phyloP scores from a whole-genome alignment of 2,329 filamentous ascomycete genomes.

The Nigrospora oryzae region DNA sequence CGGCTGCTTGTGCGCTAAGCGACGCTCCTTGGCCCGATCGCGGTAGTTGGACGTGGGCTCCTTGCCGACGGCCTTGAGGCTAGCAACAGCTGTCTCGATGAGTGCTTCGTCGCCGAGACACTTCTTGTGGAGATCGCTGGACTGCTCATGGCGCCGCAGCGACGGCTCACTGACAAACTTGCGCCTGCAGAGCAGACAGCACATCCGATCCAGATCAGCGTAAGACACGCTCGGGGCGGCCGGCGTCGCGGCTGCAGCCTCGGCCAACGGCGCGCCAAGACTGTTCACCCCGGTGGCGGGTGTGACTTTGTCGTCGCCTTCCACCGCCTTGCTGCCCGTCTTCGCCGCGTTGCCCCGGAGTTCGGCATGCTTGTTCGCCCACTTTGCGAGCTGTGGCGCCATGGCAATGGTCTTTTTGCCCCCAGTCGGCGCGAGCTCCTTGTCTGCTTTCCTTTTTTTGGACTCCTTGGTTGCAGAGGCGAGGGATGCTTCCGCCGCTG shows the following conservation, averaged over 20 bases:
- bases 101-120: conserved; percentile 19
- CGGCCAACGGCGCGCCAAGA: conserved; percentile 8
- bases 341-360: conserved; percentile 28
- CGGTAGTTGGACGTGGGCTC: conserved; percentile 37
- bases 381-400: conserved; percentile 61
- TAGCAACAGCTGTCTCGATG: conserved; percentile 18
- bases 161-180: conserved; percentile 28
- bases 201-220: conserved; percentile 41
- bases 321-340: conserved; percentile 19
- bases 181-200: conserved; percentile 33
- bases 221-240: conserved; percentile 44
- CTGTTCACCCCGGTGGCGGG: conserved; percentile 15
- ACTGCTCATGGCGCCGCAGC: conserved; percentile 33
- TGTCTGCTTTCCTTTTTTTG: conserved; percentile 38
- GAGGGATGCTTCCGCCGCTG: conserved; percentile 24
- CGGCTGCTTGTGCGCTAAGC: conserved; percentile 53
- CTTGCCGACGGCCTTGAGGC: conserved; percentile 24
- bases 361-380: conserved; percentile 63
- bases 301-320: conserved; percentile 20
- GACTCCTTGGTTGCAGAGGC: conserved; percentile 19
- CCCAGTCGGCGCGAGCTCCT: conserved; percentile 23
- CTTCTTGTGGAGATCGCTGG: conserved; percentile 32
- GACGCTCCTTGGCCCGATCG: conserved; percentile 60
- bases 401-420: conserved; percentile 44
- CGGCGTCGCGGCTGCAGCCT: conserved; percentile 5